Evolutionary conservation across 495 filamentous ascomycete species (phyloP).

Genomic region (Physcia stellaris): DNA sequence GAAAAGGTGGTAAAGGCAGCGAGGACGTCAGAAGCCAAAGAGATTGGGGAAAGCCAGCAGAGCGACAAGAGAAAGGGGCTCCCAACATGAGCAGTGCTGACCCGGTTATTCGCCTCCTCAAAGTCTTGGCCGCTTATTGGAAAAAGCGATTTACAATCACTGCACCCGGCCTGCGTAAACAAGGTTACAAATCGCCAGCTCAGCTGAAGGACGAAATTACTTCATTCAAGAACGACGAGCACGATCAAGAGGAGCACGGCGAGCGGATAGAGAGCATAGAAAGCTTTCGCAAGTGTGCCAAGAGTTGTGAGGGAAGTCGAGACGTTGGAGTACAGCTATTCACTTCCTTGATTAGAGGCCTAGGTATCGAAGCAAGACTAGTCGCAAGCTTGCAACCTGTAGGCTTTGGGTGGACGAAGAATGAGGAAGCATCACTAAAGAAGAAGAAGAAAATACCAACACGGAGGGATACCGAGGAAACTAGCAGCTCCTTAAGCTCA

Average conservation of each 20-base stretch:
- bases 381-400: slow-evolving; percentile 75
- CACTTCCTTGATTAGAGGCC: slow-evolving; percentile 68
- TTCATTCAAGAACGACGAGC: slow-evolving; percentile 44
- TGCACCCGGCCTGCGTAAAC: slow-evolving; percentile 71
- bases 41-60: slow-evolving; percentile 62
- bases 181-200: slow-evolving; percentile 65
- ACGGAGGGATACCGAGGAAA: not conserved
- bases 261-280: slow-evolving; percentile 54
- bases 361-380: slow-evolving; percentile 68
- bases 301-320: slow-evolving; percentile 63
- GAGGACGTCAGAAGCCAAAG: slow-evolving; percentile 35
- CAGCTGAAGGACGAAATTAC: slow-evolving; percentile 51
- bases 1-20: slow-evolving; percentile 28
- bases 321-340: slow-evolving; percentile 88
- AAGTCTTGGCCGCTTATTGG: slow-evolving; percentile 70
- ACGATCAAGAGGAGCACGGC: slow-evolving; percentile 52
- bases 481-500: not conserved
- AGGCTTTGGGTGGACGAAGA: slow-evolving; percentile 84
- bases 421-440: slow-evolving; percentile 48
- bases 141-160: slow-evolving; percentile 68
- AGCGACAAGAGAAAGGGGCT: slow-evolving; percentile 52
- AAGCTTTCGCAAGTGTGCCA: slow-evolving; percentile 55
- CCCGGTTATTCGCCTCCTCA: slow-evolving; percentile 67
- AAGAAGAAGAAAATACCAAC: too few species aligned
- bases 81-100: slow-evolving; percentile 69